Evolutionary conservation across 2,329 filamentous ascomycete genomes (phyloP), one percentile per base, ranked within the genome.

Genomic region (Emydomyces testavorans): DNA sequence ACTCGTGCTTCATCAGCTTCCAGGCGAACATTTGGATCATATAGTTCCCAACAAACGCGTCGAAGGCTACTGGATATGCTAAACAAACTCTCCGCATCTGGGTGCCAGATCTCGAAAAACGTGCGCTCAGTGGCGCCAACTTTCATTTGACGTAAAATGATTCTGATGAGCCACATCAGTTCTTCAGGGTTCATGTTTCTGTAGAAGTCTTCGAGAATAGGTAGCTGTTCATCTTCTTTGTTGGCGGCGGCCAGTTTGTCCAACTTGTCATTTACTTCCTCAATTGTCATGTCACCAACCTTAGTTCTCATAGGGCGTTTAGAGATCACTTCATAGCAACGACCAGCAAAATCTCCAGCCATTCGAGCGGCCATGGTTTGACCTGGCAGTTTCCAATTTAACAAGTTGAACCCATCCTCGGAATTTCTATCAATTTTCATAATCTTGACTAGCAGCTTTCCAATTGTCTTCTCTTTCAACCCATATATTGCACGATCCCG

Each of bases 41-140:
- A 79, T 2, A 98, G 70, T 62, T 96, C 89, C 90, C 92, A 96
- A 60, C 92, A 98, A 0, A 98, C 90, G 31, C 89, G 77, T 5
- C 86, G 78, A 49, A 98, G 71, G 58, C 84, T 95, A 13, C 87
- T 94, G 0, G 88, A 94, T 3, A 95, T 86, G 59, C 83, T 94
- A 66, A 94, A 96, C 0, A 90, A 66, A 4, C 74, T 76, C 58
- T 86, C 83, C 2, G 79, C 85, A 57, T 90, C 83, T 0, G 80
- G 80, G 60, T 92, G 85, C 83, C 83, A 90, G 21, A 85, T 66
- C 57, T 90, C 78, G 48, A 98, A 76, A 50, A 96, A 77, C 0
- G 89, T 95, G 66, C 83, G 87, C 65, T 95, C 89, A 0, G 87
- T 89, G 10, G 89, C 88, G 11, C 78, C 76, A 44, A 80, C 72